Evolutionary conservation across 2,329 filamentous ascomycete species (phyloP), one percentile per base, ranked within the genome.

Genomic region (Pseudogymnoascus destructans): DNA sequence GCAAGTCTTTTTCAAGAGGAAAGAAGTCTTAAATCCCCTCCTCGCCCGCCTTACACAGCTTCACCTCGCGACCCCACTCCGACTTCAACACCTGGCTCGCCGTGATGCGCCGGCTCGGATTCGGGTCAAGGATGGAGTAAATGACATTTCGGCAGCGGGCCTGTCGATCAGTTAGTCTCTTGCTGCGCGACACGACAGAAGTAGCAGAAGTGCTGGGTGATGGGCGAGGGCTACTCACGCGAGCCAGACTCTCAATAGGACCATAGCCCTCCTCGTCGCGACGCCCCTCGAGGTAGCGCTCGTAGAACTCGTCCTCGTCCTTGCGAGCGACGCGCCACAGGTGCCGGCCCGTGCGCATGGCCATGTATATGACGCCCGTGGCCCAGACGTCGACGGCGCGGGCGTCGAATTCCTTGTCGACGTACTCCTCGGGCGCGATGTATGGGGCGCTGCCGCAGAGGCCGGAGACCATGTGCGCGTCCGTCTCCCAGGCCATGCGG

Each of bases 311-410:
- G 67, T 98, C 93, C 64, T 97, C 92, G 58, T 95, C 91, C 73
- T 90, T 95, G 72, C 92, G 92, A 5, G 93, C 93, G n/a, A 96
- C 83, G 58, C 91, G 86, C 93, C 93, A 98, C 7, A 98, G 77
- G 72, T 98, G 93, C 57, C 93, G 81, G 5, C 93, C 93, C 1
- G 92, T 97, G 60, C 93, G 81, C 93, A 98, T 98, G 11, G 93
- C 93, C 93, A 98, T 98, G 75, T 98, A 98, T 61, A 98, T 98
- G 57, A 98, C 93, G 69, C 93, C 93, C 61, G 90, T 95, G 21
- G 93, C 93, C 93, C 93, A 98, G 11, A 97, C 86, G 68, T 98
- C 93, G 55, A 98, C 92, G n/a, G 93, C 92, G 59, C 93, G 82
- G 27, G 93, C 93, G 68, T 98, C 93, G 64, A 98, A 98, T 70